phyloP scores from a whole-genome alignment of 495 filamentous ascomycete genomes.

The Rusavskia elegans region DNA sequence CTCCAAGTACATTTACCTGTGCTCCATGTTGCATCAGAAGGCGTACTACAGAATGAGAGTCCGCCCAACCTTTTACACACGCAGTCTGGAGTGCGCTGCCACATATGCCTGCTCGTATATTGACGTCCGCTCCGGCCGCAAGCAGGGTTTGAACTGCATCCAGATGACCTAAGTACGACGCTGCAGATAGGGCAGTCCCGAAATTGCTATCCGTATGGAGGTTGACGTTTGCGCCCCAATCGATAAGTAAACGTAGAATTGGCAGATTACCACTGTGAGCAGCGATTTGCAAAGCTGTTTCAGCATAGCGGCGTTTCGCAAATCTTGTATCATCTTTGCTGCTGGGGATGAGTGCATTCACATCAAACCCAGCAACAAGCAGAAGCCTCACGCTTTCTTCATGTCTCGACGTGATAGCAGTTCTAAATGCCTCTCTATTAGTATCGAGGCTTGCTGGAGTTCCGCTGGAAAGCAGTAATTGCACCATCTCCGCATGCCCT shows the following conservation, averaged over 20 bases:
- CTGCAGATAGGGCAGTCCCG: constrained; percentile 14
- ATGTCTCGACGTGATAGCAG: no score
- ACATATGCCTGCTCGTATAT: constrained; percentile 8
- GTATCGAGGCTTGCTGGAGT: no score
- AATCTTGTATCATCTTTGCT: constrained; percentile 3
- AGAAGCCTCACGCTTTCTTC: no score
- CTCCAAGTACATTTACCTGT: constrained; percentile 12
- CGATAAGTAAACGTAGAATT: constrained; percentile 18
- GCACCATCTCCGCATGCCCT: constrained; percentile 7
- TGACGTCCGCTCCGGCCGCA: constrained; percentile 8
- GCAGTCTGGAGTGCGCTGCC: constrained; percentile 17
- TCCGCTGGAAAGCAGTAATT: no score
- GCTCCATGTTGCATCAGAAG: constrained; percentile 16
- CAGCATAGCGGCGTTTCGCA: constrained; percentile 4
- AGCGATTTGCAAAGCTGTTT: constrained; percentile 17
- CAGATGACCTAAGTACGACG: background rate
- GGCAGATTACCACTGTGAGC: background rate
- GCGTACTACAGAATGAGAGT: constrained; percentile 9
- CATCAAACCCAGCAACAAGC: no score
- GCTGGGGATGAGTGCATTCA: no score
- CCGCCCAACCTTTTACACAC: constrained; percentile 9
- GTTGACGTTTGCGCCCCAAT: constrained; percentile 12
- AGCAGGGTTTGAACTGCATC: no score
- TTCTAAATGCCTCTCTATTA: no score
- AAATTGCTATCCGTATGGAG: constrained; percentile 1